Base-by-base conservation (phyloP, 1,284 basidiomycete genomes). In the Marasmius fiardii region DNA sequence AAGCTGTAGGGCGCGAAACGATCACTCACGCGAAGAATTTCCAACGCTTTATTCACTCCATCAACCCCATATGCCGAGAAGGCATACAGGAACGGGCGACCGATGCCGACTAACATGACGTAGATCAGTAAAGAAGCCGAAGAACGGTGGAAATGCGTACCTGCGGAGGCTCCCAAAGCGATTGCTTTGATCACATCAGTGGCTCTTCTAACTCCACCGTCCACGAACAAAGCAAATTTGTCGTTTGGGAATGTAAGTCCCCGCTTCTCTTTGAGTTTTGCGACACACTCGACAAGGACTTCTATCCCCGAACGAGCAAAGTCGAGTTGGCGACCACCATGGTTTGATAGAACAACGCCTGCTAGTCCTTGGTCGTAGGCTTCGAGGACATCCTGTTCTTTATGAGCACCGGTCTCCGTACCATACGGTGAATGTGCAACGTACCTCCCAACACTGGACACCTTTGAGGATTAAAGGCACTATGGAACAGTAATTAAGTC, bases 401-500 rank as follows among this genome's bases (percentile, higher is more conserved):
- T 44, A 49, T 52, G 14, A 44, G 49, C 26, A 8, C 47, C n/a
- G 48, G 43, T 51, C 23, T n/a, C 28, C 11, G 20, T 47, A 39
- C 18, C 56, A 35, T 31, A 47, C 37, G 52, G 44, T 49, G 28
- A 43, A n/a, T n/a, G n/a, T 2, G 21, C 5, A 4, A 65, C 74
- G 31, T 53, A 84, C 84, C 73, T 96, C 93, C 92, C 92, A 95
- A 63, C 86, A 86, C 69, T 95, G 93, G 2, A 97, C 91, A 55
- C 95, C 93, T 71, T 98, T 98, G 52, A 98, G 76, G 58, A 97
- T 85, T 56, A 98, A 75, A 14, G 95, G 93, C 91, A 97, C 88
- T 90, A 35, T 20, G 18, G 3, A n/a, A 14, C 34, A 50, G 24
- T 53, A 51, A 28, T 11, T 28, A 14, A 24, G 58, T 35, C 56